Conservation (phyloP, 257 asterid species). For the Solanum tacnaense region DNA sequence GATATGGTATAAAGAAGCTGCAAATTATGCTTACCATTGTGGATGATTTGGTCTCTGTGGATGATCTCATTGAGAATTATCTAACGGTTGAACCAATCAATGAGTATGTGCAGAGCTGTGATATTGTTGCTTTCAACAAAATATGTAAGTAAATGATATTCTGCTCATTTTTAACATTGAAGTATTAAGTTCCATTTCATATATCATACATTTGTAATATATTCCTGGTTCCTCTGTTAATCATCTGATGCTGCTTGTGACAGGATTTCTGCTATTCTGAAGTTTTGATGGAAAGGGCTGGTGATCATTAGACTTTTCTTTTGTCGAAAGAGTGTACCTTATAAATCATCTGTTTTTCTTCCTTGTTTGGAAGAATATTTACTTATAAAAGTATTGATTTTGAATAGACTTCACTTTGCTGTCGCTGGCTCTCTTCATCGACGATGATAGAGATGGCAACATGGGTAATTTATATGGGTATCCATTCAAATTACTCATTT, state of each 20-base stretch:
- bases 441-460: not conserved
- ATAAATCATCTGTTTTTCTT: not conserved
- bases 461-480: too few species aligned
- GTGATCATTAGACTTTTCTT: not conserved
- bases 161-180: conserved; percentile 7
- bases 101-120: conserved; percentile 61
- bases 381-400: not conserved
- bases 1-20: conserved; percentile 75
- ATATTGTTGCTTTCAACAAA: conserved; percentile 70
- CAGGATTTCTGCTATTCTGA: not conserved
- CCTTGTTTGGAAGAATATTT: not conserved
- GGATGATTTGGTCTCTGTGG: conserved; percentile 64
- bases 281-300: not conserved
- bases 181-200: not conserved
- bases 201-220: not conserved
- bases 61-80: conserved; percentile 38
- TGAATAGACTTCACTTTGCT: not conserved
- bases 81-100: conserved; percentile 53
- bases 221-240: not conserved
- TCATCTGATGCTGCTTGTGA: not conserved
- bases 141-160: conserved; percentile 25
- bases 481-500: not conserved
- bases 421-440: not conserved
- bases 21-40: conserved; percentile 64
- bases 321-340: not conserved